phyloP scores from a whole-genome alignment of 2,329 filamentous ascomycete species.

The Botryotinia calthae region DNA sequence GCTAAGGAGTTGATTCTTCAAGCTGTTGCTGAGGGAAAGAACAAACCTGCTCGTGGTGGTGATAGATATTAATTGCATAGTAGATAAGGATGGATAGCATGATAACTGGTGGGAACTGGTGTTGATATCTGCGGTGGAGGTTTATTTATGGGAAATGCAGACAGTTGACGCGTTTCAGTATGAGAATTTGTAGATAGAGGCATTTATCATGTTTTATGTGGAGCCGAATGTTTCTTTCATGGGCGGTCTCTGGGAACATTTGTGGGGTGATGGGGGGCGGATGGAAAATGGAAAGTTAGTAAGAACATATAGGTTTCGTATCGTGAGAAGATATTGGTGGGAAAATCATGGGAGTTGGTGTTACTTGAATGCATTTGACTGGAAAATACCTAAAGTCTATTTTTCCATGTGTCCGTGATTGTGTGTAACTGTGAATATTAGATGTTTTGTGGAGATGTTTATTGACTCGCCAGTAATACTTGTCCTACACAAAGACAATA shows the following conservation, averaged over 20 bases:
- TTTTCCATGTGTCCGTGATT: neutral
- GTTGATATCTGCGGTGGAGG: neutral
- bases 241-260: slow-evolving; percentile 1
- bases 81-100: neutral
- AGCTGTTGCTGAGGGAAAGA: slow-evolving; percentile 64
- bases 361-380: slow-evolving; percentile 8
- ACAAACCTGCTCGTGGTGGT: slow-evolving; percentile 9
- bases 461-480: neutral
- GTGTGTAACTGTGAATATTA: neutral
- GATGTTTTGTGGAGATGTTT: neutral
- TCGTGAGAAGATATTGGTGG: neutral
- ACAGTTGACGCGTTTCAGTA: neutral
- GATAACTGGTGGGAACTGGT: neutral
- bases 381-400: neutral
- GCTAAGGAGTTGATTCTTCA: slow-evolving; percentile 87
- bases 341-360: slow-evolving; percentile 4
- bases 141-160: neutral
- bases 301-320: neutral
- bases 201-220: slow-evolving; percentile 3
- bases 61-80: slow-evolving; percentile 15
- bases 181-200: neutral
- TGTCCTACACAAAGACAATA: neutral
- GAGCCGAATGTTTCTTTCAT: slow-evolving; percentile 4
- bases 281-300: neutral
- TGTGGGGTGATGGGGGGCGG: neutral